Evolutionary conservation across 208 protist species (phyloP).

Genomic region (Zelonia costaricensis): DNA sequence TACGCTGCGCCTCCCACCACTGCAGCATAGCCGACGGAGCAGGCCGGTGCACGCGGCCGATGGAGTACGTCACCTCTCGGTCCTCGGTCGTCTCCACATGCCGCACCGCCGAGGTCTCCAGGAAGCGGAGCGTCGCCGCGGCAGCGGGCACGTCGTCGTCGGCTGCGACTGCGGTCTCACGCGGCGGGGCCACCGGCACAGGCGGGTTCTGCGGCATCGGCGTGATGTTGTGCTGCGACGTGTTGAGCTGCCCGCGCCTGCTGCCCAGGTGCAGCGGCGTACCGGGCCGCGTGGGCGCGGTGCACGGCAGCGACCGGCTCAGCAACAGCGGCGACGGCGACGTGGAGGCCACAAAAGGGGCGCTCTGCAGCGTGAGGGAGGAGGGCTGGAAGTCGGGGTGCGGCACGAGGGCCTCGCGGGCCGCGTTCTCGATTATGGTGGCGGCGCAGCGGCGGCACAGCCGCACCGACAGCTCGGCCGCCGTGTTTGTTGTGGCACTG

Average conservation of each 20-base stretch:
- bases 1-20: slow-evolving; percentile 24
- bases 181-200: too few species aligned
- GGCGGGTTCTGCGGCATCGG: too few species aligned
- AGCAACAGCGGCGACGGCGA: background rate
- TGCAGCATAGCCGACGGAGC: slow-evolving; percentile 13
- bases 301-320: background rate
- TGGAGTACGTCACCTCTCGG: slow-evolving; percentile 28
- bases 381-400: slow-evolving; percentile 16
- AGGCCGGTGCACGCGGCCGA: slow-evolving; percentile 10
- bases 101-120: background rate
- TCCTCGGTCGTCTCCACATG: slow-evolving; percentile 26
- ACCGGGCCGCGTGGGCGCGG: background rate
- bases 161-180: background rate
- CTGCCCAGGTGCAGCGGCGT: background rate
- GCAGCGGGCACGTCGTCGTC: background rate
- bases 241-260: too few species aligned
- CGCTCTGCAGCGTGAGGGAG: slow-evolving; percentile 1
- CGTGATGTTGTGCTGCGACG: too few species aligned
- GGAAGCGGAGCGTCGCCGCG: too few species aligned
- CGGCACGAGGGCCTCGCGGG: slow-evolving; percentile 11
- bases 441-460: slow-evolving; percentile 42
- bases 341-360: background rate
- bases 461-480: slow-evolving; percentile 15
- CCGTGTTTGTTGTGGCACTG: background rate
- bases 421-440: slow-evolving; percentile 22